Evolutionary conservation across 2,329 filamentous ascomycete species (phyloP).

Genomic region (Zasmidium angulare): DNA sequence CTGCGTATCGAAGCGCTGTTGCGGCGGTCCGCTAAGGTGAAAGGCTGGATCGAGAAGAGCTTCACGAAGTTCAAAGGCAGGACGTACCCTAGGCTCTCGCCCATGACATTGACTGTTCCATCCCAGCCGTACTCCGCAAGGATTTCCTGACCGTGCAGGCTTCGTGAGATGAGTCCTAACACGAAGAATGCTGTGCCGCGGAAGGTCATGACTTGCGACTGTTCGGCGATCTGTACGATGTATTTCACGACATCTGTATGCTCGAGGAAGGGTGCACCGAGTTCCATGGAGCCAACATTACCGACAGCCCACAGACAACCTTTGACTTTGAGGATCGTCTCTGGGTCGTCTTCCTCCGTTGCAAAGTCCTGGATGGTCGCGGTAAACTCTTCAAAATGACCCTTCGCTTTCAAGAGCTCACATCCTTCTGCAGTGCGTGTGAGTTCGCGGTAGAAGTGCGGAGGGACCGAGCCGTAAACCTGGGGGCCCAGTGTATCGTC

Average conservation of each 20-base stretch:
- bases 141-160: slow-evolving; percentile 88
- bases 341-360: slow-evolving; percentile 78
- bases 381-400: slow-evolving; percentile 93
- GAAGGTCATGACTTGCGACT: slow-evolving; percentile 85
- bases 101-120: slow-evolving; percentile 78
- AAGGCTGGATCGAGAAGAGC: slow-evolving; percentile 65
- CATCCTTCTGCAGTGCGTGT: slow-evolving; percentile 92
- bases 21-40: slow-evolving; percentile 7
- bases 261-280: slow-evolving; percentile 91
- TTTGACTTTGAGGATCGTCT: slow-evolving; percentile 89
- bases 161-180: slow-evolving; percentile 86
- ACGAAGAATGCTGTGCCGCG: slow-evolving; percentile 97
- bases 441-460: slow-evolving; percentile 95
- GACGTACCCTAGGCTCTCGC: slow-evolving; percentile 82
- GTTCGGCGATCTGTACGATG: slow-evolving; percentile 85
- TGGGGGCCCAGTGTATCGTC: slow-evolving; percentile 48
- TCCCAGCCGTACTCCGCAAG: slow-evolving; percentile 90
- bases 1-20: slow-evolving; percentile 17
- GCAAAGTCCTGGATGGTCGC: slow-evolving; percentile 84
- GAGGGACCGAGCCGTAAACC: slow-evolving; percentile 70
- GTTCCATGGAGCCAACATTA: slow-evolving; percentile 97
- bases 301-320: slow-evolving; percentile 97
- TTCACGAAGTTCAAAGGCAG: slow-evolving; percentile 76
- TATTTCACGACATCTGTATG: slow-evolving; percentile 82
- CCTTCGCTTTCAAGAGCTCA: slow-evolving; percentile 83